A percentile compares a stretch with the other conserved stretches of the same genome.
Conservation (phyloP, 2,329 filamentous ascomycete genomes). For the Neofusicoccum cordaticola region DNA sequence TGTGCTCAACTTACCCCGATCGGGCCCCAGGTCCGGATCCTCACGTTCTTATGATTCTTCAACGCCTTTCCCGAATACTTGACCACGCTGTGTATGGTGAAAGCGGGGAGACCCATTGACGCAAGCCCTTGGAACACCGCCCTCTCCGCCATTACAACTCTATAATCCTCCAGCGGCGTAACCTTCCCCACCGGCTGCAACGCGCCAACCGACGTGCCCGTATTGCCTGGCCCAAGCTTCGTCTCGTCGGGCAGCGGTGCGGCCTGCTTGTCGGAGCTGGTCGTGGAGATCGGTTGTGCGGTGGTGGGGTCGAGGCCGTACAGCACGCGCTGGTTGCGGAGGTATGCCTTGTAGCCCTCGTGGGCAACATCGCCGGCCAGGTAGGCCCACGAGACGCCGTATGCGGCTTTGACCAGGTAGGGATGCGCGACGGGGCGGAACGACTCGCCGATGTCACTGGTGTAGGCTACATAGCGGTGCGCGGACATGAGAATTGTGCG, state of each 20-base stretch:
- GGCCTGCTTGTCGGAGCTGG: slow-evolving; percentile 16
- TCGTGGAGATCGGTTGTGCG: too few relatives aligned
- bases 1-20: slow-evolving; percentile 68
- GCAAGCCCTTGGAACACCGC: slow-evolving; percentile 88
- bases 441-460: slow-evolving; percentile 91
- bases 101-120: slow-evolving; percentile 89
- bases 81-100: slow-evolving; percentile 92
- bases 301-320: slow-evolving; percentile 54
- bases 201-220: background rate
- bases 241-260: slow-evolving; percentile 21
- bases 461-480: slow-evolving; percentile 96
- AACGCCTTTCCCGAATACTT: slow-evolving; percentile 83
- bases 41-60: slow-evolving; percentile 72
- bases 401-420: slow-evolving; percentile 74
- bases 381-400: slow-evolving; percentile 90
- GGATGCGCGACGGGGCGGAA: slow-evolving; percentile 93
- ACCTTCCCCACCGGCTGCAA: slow-evolving; percentile 43
- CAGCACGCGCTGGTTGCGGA: slow-evolving; percentile 73
- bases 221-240: slow-evolving; percentile 25
- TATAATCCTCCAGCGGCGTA: slow-evolving; percentile 80
- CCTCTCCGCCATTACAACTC: slow-evolving; percentile 86
- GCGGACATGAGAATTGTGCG: slow-evolving; percentile 85
- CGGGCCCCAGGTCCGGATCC: slow-evolving; percentile 78
- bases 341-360: slow-evolving; percentile 94
- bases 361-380: slow-evolving; percentile 85